Base-by-base conservation (phyloP, 2,329 filamentous ascomycete genomes). In the Thyridium curvatum region DNA sequence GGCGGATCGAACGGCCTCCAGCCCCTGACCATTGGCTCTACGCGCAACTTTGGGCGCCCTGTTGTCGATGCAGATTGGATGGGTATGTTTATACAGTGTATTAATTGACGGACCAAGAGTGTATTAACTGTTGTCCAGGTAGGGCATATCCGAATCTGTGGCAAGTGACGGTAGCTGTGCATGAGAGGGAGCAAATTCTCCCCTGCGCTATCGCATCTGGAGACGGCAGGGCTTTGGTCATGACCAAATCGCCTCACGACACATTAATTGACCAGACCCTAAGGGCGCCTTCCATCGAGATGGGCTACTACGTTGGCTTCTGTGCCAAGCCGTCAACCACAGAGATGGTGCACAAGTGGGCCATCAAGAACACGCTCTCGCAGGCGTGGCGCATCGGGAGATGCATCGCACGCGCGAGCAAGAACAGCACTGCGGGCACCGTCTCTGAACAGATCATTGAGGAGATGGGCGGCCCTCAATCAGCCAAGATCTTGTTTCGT, bases 1-100 rank as follows among this genome's bases (percentile, higher is more conserved):
- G 81, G 81, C 13, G 80, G 81, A 7, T 71, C 70, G 4, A 84
- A 84, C 45, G 79, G 79, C 1, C 60, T 82, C 7, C 70, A 77
- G 45, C 69, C 71, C 8, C 62, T 82, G 56, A 65, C 78, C 4
- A 56, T 79, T 4, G 76, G 76, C 4, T 71, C 72, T 0, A 71
- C 68, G 38, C 59, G 61, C 2, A 68, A 72, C 43, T 71, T 79
- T 54, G 57, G 72, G 39, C 44, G 73, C 1, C 71, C 72, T 0
- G 64, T 63, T 3, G 65, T 77, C 3, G 73, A 77, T 40, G 72
- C 66, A 12, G 73, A 76, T 51, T 74, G 69, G 69, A 76, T 77
- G 72, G 73, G 73, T 26, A 26, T 6, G 21, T 26, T n/a, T 10
- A 26, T 26, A 10, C 21, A 26, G n/a, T n/a, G n/a, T 10, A 26